Conservation (phyloP, 192 early-diverging fungal species). For the Umbelopsis ramanniana region DNA sequence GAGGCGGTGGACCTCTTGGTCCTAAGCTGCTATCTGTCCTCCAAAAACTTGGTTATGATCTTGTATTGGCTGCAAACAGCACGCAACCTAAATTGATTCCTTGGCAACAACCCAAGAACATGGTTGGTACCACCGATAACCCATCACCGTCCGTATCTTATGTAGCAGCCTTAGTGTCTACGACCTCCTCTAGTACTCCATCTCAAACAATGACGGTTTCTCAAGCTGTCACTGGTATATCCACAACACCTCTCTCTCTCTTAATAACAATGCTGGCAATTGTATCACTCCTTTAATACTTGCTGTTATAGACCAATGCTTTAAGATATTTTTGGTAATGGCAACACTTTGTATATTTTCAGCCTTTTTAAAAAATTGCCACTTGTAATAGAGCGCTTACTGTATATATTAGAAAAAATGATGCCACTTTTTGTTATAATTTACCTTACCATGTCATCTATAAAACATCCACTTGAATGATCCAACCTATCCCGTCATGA, state of each 20-base stretch:
- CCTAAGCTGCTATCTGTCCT: constrained; percentile 35
- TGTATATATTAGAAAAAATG: constrained; percentile 7
- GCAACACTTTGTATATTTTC: neutral
- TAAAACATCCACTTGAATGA: neutral
- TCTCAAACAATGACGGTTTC: neutral
- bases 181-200: neutral
- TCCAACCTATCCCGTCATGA: too few relatives aligned
- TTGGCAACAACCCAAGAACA: constrained; percentile 8
- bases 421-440: constrained; percentile 1
- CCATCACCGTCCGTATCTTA: constrained; percentile 9
- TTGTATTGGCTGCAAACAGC: constrained; percentile 1
- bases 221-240: neutral
- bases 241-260: neutral
- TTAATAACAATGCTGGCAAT: neutral
- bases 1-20: constrained; percentile 39
- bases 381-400: constrained; percentile 7
- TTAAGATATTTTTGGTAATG: neutral
- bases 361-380: neutral
- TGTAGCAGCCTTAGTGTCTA: neutral
- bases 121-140: constrained; percentile 19
- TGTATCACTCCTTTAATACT: neutral
- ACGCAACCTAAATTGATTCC: neutral
- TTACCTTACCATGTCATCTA: neutral
- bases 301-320: constrained; percentile 13
- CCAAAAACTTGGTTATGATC: constrained; percentile 35